Evolutionary conservation across 768 basidiomycete species (phyloP), one percentile per base, ranked within the genome.

Genomic region (Pleurotus platypus): DNA sequence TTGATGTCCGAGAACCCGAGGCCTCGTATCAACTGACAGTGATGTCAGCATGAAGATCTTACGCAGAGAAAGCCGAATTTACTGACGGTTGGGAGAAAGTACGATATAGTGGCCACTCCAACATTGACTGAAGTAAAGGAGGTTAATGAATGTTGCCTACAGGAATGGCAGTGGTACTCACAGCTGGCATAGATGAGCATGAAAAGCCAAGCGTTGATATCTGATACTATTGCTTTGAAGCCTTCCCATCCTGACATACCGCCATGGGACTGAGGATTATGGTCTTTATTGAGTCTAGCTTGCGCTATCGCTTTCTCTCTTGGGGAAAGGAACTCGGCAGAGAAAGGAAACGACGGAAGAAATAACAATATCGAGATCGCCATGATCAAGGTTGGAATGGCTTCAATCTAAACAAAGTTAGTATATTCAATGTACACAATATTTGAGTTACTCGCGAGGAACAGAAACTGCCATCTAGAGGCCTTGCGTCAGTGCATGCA

Each of bases 181-280:
- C 80, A 83, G 66, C 80, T 79, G 0, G 79, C 79, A 57, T 82
- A 82, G 12, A 81, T 69, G 3, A 75, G 43, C 73, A 79, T 76
- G 57, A 82, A 78, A 47, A 79, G 54, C 81, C 81, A 84, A 9
- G 82, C 73, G 64, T 82, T 78, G 11, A 70, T 35, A 65, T 84
- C 82, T 5, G 69, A 62, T 37, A 82, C 63, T 46, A 84, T 64
- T n/a, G 76, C 77, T 55, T 79, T 81, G 66, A 84, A 76, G 5
- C 80, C 81, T 59, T 77, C 65, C 81, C 79, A 82, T 15, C 81
- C 82, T 16, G 67, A 75, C 80, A 81, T 79, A 16, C 81, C 82
- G 26, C 82, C 82, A 63, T 83, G 82, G 2, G 81, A 82, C 47
- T 76, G 77, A 15, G 82, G 82, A 57, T 74, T 81, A 55, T 84